Percentiles rank a stretch among this genome's conserved stretches.
Conservation (phyloP, 164 flowering plant genomes). For the Liquidambar formosana region DNA sequence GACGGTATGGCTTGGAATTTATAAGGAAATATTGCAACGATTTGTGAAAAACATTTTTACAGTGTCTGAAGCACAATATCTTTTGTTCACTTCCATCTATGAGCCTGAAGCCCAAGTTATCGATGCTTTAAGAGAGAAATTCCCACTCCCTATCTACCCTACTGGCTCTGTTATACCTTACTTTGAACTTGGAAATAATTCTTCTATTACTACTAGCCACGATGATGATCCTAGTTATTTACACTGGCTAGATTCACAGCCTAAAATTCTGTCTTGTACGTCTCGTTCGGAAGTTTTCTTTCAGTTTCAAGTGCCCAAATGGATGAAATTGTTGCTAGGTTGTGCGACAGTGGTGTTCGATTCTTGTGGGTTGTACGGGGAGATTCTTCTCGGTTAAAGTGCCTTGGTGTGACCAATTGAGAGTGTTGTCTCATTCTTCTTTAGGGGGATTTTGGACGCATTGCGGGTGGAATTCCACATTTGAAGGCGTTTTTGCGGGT, state of each 20-base stretch:
- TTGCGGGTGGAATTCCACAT: slow-evolving; percentile 54
- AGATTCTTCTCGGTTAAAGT: slow-evolving; percentile 26
- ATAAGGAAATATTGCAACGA: not conserved
- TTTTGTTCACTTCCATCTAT: slow-evolving; percentile 38
- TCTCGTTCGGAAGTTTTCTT: slow-evolving; percentile 39
- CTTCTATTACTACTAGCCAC: not conserved
- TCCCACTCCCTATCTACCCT: slow-evolving; percentile 38
- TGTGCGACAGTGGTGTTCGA: slow-evolving; percentile 27
- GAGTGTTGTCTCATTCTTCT: slow-evolving; percentile 44
- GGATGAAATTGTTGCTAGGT: slow-evolving; percentile 34
- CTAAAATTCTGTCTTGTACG: slow-evolving; percentile 33
- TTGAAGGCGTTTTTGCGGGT: slow-evolving; percentile 36
- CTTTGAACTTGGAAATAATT: slow-evolving; percentile 4
- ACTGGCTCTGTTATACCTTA: slow-evolving; percentile 52
- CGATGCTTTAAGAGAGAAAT: slow-evolving; percentile 24
- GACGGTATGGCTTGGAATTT: not conserved
- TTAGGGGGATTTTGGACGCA: slow-evolving; percentile 58
- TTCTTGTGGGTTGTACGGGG: slow-evolving; percentile 48
- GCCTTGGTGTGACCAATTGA: slow-evolving; percentile 55
- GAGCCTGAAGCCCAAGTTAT: slow-evolving; percentile 50
- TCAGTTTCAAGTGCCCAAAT: slow-evolving; percentile 33
- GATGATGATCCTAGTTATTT: slow-evolving; percentile 9
- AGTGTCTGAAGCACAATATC: slow-evolving; percentile 39
- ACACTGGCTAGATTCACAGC: slow-evolving; percentile 52
- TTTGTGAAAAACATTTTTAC: slow-evolving; percentile 10